Evolutionary conservation across 257 asterid genomes (phyloP), one percentile per base, ranked within the genome.

Genomic region (Jacaranda copaia): DNA sequence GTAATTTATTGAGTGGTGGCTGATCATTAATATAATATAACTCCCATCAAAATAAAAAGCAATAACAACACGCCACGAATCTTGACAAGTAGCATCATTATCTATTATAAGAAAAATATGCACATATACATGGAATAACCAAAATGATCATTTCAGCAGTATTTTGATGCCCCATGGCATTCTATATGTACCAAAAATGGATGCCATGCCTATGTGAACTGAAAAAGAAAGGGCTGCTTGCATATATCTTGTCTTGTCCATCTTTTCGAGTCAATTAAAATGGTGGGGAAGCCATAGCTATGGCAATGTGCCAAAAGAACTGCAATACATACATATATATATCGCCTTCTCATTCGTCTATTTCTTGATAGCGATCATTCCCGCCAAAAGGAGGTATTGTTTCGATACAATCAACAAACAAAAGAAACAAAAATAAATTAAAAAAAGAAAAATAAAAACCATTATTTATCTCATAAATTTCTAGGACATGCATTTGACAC

Each of bases 351-450:
- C 82, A 62, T 69, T 78, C 82, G 74, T 79, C 82, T 68, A 49
- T 82, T 79, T 80, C 81, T 78, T 65, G 81, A 88, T 63, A 52
- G 59, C 55, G 80, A 83, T 80, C 36, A 83, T 49, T 89, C 88
- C 96, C 94, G 87, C 96, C 91, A 83, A 86, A 86, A 81, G 67
- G 36, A n/a, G 36, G 11, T 20, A 49, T 72, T 36, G 55, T 72
- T 62, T 60, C 60, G 55, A 70, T 65, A 65, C 25, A 63, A 49
- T 15, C 65, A 76, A 75, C 14, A 52, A 12, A 38, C 10, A 63
- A 14, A n/a, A 7, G 3, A 25, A 70, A 16, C 9, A 66, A 3
- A n/a, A 42, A 43, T 8, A 66, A 45, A 66, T 5, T 5, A 16
- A 14, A 13, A 66, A 0, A 1, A 9, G 3, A 13, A 4, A 61